Percentiles rank a stretch among this genome's conserved stretches.
Conservation (phyloP, 345 rosid genomes). For the Eucalyptus polyanthemos region DNA sequence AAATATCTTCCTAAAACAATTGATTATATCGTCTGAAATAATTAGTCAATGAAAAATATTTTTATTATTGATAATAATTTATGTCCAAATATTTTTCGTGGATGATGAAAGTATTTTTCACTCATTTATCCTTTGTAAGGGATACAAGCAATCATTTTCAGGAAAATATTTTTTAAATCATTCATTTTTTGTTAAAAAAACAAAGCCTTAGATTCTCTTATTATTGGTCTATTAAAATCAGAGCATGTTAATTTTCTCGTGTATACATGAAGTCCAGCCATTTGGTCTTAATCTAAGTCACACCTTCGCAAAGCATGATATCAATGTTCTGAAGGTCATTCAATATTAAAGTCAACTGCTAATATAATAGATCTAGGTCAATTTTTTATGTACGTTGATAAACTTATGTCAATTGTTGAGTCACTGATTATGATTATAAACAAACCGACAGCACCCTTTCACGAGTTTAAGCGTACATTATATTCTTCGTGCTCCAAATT, state of each 20-base stretch:
- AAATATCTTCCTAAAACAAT: background rate
- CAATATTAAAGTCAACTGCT: background rate
- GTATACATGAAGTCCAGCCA: background rate
- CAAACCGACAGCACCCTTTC: background rate
- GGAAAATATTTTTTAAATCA: no score
- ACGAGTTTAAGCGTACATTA: background rate
- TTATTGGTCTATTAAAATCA: background rate
- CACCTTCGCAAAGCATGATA: background rate
- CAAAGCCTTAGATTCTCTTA: background rate
- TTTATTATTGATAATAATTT: background rate
- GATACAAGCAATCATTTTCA: background rate
- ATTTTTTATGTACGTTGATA: background rate
- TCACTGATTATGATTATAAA: background rate
- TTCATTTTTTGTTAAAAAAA: background rate
- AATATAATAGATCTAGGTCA: background rate
- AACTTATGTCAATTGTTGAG: background rate
- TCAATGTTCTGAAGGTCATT: background rate
- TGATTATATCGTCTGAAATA: background rate
- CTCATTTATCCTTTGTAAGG: no score
- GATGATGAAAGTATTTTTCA: no score
- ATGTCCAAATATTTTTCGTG: no score
- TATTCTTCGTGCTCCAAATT: background rate
- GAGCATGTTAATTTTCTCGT: background rate
- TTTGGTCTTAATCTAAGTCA: background rate
- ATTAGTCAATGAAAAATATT: background rate